Percentiles rank a stretch among this genome's conserved stretches.
These are phyloP conservation scores for Calocybe indica DNA, from an alignment of 768 basidiomycete genomes.

Conservation along the genomic window DNA sequence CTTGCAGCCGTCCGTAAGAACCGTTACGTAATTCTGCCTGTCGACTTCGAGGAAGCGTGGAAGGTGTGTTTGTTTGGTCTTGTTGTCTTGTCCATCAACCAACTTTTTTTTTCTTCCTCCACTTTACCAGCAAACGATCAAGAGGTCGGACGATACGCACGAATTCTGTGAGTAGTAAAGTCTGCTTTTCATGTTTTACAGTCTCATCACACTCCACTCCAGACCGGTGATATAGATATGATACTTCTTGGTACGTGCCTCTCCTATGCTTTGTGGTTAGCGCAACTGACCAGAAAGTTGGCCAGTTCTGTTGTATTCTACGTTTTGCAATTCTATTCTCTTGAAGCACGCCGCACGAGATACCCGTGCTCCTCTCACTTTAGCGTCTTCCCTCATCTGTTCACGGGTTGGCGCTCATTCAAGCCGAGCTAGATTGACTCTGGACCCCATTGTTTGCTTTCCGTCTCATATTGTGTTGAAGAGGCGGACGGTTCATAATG, in stretches of 20 bases:
- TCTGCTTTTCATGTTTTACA: not conserved
- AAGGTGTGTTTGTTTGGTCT: constrained; percentile 75
- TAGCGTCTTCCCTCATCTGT: constrained; percentile 59
- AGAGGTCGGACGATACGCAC: constrained; percentile 91
- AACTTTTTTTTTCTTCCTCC: constrained; percentile 23
- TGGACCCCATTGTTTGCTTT: constrained; percentile 21
- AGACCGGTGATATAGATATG: constrained; percentile 30
- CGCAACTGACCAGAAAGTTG: not conserved
- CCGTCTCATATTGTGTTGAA: constrained; percentile 2
- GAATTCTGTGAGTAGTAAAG: constrained; percentile 83
- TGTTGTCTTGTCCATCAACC: constrained; percentile 28
- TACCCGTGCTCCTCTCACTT: constrained; percentile 69
- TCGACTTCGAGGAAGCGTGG: constrained; percentile 99
- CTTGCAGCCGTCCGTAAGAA: constrained; percentile 89
- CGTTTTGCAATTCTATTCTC: constrained; percentile 3
- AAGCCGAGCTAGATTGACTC: constrained; percentile 63
- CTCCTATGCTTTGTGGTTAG: not conserved
- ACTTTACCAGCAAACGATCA: constrained; percentile 83
- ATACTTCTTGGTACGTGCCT: constrained; percentile 17
- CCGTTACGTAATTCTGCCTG: constrained; percentile 93
- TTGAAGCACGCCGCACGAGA: not conserved
- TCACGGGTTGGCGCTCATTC: constrained; percentile 79
- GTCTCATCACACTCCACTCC: constrained; percentile 8
- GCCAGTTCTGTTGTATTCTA: constrained; percentile 9
- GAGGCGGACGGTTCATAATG: no score